A percentile compares a stretch with the other conserved stretches of the same genome.
Evolutionary conservation across 2,329 filamentous ascomycete genomes (phyloP).

Genomic region (Fonsecaea pugnacius): DNA sequence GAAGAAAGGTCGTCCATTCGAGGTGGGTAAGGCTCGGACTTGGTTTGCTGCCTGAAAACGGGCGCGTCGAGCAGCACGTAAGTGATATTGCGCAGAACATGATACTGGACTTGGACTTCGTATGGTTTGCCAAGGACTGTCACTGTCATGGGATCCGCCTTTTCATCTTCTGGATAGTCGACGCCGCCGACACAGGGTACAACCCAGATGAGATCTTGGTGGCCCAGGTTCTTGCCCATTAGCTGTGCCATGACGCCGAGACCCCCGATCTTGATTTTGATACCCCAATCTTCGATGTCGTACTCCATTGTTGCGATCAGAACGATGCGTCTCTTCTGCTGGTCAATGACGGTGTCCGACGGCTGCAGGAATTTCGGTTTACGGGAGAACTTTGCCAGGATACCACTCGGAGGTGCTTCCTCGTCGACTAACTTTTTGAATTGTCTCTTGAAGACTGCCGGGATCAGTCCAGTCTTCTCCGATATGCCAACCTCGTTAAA

Average conservation of each 20-base stretch:
- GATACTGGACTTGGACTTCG: slow-evolving; percentile 67
- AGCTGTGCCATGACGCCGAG: slow-evolving; percentile 72
- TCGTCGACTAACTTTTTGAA: slow-evolving; percentile 40
- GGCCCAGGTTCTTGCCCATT: slow-evolving; percentile 68
- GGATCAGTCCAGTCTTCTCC: slow-evolving; percentile 52
- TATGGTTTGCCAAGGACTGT: slow-evolving; percentile 65
- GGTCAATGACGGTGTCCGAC: slow-evolving; percentile 53
- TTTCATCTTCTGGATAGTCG: slow-evolving; percentile 64
- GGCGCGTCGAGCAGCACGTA: slow-evolving; percentile 70
- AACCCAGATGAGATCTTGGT: slow-evolving; percentile 70
- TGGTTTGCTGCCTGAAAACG: slow-evolving; percentile 67
- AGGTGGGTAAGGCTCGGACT: slow-evolving; percentile 66
- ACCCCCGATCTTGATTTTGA: slow-evolving; percentile 74
- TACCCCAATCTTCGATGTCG: slow-evolving; percentile 70
- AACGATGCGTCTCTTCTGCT: slow-evolving; percentile 59
- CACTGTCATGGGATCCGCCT: slow-evolving; percentile 65
- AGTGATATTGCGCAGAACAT: slow-evolving; percentile 67
- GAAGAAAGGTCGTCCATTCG: slow-evolving; percentile 72
- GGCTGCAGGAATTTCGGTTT: slow-evolving; percentile 51
- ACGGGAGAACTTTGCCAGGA: slow-evolving; percentile 25
- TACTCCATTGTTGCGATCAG: slow-evolving; percentile 74
- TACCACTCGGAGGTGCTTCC: slow-evolving; percentile 23
- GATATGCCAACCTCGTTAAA: slow-evolving; percentile 63
- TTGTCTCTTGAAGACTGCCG: slow-evolving; percentile 44
- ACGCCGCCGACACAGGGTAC: slow-evolving; percentile 66